Percentiles rank a stretch among this genome's conserved stretches.
These are phyloP conservation scores for Vaccinium corymbosum DNA, from an alignment of 148 eudicot genomes.

Conservation along the genomic window DNA sequence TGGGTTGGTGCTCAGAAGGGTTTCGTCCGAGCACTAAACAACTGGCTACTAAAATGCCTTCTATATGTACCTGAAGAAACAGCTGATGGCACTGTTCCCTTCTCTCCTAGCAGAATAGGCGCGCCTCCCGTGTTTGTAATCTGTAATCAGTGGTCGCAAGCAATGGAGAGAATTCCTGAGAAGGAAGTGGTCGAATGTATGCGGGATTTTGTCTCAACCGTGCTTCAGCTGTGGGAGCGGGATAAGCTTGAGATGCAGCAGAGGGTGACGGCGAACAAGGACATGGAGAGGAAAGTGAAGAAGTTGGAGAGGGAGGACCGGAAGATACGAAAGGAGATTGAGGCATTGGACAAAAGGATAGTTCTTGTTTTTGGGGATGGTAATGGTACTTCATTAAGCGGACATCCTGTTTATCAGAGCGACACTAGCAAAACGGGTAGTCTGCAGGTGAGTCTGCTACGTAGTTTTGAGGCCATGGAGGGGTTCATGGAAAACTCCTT, in stretches of 20 bases:
- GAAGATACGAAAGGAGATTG: slow-evolving; percentile 76
- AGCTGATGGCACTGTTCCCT: slow-evolving; percentile 71
- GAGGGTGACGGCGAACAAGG: slow-evolving; percentile 54
- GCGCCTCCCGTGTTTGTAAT: slow-evolving; percentile 85
- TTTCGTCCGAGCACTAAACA: slow-evolving; percentile 60
- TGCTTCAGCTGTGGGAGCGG: slow-evolving; percentile 70
- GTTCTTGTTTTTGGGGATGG: slow-evolving; percentile 42
- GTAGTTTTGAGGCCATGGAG: slow-evolving; percentile 81
- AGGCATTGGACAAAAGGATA: slow-evolving; percentile 68
- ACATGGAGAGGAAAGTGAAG: slow-evolving; percentile 66
- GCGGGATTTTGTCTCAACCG: slow-evolving; percentile 59
- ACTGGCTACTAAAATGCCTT: slow-evolving; percentile 82
- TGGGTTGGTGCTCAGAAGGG: slow-evolving; percentile 84
- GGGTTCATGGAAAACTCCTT: slow-evolving; percentile 57
- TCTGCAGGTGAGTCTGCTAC: slow-evolving; percentile 59
- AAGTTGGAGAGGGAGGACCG: slow-evolving; percentile 72
- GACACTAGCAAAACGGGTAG: slow-evolving; percentile 69
- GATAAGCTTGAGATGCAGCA: slow-evolving; percentile 72
- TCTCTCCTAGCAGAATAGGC: slow-evolving; percentile 86
- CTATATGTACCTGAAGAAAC: slow-evolving; percentile 74
- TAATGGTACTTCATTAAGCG: slow-evolving; percentile 40
- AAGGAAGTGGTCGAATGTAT: slow-evolving; percentile 74
- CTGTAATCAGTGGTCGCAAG: slow-evolving; percentile 86
- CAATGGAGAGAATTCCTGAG: slow-evolving; percentile 74
- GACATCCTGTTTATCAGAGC: slow-evolving; percentile 75